These are phyloP conservation scores for Dendrothele bispora DNA, from an alignment of 768 basidiomycete genomes.

Conservation along the genomic window DNA sequence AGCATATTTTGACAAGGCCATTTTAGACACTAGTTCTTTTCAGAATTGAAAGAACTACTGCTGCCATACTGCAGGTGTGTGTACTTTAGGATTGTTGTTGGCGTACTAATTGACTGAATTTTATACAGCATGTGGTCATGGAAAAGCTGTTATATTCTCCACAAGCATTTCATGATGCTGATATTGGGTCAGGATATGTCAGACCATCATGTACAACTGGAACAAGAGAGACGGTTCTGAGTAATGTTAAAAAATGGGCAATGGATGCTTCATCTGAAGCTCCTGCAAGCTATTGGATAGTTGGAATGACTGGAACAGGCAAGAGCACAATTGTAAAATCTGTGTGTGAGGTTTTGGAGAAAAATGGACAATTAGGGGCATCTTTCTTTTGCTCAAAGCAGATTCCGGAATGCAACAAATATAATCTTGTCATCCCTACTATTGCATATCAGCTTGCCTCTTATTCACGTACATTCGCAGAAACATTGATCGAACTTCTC, in stretches of 20 bases:
- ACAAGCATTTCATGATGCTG: background rate
- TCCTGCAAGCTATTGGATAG: background rate
- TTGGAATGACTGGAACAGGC: conserved; percentile 2
- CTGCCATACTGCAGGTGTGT: background rate
- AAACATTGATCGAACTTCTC: background rate
- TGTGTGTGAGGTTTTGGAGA: background rate
- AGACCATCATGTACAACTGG: background rate
- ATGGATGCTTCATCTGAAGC: background rate
- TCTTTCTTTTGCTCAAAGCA: conserved; percentile 11
- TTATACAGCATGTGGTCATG: background rate
- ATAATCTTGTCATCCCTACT: conserved; percentile 6
- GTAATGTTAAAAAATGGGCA: background rate
- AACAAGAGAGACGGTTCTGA: background rate
- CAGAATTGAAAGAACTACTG: background rate
- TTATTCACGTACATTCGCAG: background rate
- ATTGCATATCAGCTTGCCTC: conserved; percentile 8
- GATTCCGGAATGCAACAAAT: background rate
- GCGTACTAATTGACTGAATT: background rate
- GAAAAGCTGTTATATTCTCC: background rate
- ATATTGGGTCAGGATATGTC: too few relatives aligned
- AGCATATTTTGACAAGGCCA: background rate
- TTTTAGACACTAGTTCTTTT: background rate
- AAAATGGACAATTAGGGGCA: background rate
- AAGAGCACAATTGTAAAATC: background rate
- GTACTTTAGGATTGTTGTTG: background rate